Conservation (phyloP, 306 rosid species). For the Alnus glutinosa region DNA sequence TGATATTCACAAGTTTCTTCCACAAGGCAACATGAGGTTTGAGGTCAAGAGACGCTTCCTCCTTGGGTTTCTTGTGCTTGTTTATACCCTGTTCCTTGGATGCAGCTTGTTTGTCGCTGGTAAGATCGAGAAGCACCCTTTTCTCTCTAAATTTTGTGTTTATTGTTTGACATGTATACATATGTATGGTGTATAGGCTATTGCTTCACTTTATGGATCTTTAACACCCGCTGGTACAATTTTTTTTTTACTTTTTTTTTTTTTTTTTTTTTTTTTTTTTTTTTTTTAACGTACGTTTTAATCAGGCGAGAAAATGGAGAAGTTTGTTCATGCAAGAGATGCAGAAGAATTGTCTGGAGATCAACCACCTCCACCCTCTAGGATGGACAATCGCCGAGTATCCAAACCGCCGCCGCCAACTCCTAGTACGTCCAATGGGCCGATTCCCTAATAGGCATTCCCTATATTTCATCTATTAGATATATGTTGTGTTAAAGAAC, state of each 20-base stretch:
- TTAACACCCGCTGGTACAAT: not conserved
- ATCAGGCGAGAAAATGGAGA: not conserved
- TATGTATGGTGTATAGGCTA: too few species aligned
- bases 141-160: not conserved
- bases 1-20: too few species aligned
- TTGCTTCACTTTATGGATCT: not conserved
- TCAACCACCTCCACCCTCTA: too few species aligned
- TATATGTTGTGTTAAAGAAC: too few species aligned
- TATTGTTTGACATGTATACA: too few species aligned
- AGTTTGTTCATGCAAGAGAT: not conserved
- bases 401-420: not conserved
- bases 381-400: not conserved
- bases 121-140: not conserved
- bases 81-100: too few species aligned
- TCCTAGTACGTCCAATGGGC: not conserved
- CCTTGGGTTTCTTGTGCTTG: too few species aligned
- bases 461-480: not conserved
- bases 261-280: not conserved
- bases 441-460: not conserved
- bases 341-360: not conserved
- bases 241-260: not conserved
- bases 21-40: too few species aligned
- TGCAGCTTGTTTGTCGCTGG: not conserved
- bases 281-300: not conserved
- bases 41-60: too few species aligned